Evolutionary conservation across 169 alveolate species (phyloP), one percentile per base, ranked within the genome.

Genomic region (Plasmodium berghei): DNA sequence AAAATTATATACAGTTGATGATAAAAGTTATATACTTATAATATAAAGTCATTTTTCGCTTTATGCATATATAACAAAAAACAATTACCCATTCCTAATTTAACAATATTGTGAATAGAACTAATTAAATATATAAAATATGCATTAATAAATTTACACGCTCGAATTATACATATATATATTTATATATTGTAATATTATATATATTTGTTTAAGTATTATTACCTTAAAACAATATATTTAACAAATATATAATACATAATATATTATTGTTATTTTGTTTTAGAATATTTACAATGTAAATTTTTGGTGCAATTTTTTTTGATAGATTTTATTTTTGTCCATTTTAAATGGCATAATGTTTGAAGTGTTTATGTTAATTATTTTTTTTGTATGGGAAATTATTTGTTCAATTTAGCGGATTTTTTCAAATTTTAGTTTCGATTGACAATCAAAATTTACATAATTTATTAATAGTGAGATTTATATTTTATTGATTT

Each of bases 221-320:
- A 9, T 52, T 52, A 16, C 61, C n/a, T 52, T 52, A 52, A 52
- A 52, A 16, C 61, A 14, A 16, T n/a, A n/a, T 8, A 12, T n/a
- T 58, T 58, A 20, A 20, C 12, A 18, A n/a, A 20, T 20, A 58
- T 9, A 58, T 16, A 58, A 58, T 16, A 58, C 26, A 16, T 16
- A n/a, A n/a, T 58, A 4, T 20, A n/a, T 58, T 16, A n/a, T 58
- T 58, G 9, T 58, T 16, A 14, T 52, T 52, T 16, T 52, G 22
- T 52, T 34, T 34, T 34, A 34, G 42, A 34, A 34, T 34, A 34
- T 34, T 34, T 22, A 61, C 14, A n/a, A 64, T 26, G 9, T 64
- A 26, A n/a, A 40, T 59, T n/a, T 54, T 56, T 74, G 59, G 59
- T 52, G 59, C 59, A 52, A 14, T 46, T 74, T 74, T 48, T 62